Conservation (phyloP, 2,329 filamentous ascomycete genomes). For the Paecilomyces sp. region DNA sequence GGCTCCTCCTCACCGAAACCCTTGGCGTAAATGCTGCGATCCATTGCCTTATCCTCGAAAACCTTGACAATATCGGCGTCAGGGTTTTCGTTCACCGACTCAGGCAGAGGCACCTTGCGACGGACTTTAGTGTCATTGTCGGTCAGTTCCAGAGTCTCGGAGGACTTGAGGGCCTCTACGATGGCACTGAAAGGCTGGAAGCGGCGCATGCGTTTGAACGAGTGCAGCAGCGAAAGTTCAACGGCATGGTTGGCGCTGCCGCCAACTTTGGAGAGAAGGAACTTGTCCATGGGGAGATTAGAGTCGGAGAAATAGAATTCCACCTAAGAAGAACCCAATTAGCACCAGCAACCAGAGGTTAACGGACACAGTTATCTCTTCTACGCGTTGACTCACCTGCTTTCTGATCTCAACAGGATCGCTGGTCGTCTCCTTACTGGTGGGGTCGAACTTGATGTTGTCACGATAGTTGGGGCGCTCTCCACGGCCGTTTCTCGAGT, state of each 20-base stretch:
- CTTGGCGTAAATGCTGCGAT: slow-evolving; percentile 81
- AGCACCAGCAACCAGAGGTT: not conserved
- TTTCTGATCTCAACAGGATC: slow-evolving; percentile 76
- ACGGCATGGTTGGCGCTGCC: slow-evolving; percentile 70
- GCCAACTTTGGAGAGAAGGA: slow-evolving; percentile 70
- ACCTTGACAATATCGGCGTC: slow-evolving; percentile 47
- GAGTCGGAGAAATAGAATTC: slow-evolving; percentile 95
- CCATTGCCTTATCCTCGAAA: slow-evolving; percentile 59
- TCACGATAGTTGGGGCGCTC: slow-evolving; percentile 32
- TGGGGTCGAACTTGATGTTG: slow-evolving; percentile 66
- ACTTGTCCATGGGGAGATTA: slow-evolving; percentile 83
- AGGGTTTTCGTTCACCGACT: slow-evolving; percentile 48
- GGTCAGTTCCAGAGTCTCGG: slow-evolving; percentile 63
- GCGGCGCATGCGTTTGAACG: slow-evolving; percentile 91
- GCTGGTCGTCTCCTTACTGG: slow-evolving; percentile 59
- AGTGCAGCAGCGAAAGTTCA: slow-evolving; percentile 67
- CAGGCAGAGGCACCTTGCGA: slow-evolving; percentile 64
- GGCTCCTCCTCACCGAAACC: slow-evolving; percentile 82
- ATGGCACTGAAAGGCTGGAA: slow-evolving; percentile 85
- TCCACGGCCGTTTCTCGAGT: slow-evolving; percentile 18
- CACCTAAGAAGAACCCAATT: slow-evolving; percentile 48
- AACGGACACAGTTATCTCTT: not conserved
- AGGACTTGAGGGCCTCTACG: slow-evolving; percentile 74
- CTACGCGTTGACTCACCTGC: slow-evolving; percentile 52
- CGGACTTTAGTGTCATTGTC: slow-evolving; percentile 66